phyloP scores from a whole-genome alignment of 352 stramenopile genomes.

The Thraustochytrium striatum region DNA sequence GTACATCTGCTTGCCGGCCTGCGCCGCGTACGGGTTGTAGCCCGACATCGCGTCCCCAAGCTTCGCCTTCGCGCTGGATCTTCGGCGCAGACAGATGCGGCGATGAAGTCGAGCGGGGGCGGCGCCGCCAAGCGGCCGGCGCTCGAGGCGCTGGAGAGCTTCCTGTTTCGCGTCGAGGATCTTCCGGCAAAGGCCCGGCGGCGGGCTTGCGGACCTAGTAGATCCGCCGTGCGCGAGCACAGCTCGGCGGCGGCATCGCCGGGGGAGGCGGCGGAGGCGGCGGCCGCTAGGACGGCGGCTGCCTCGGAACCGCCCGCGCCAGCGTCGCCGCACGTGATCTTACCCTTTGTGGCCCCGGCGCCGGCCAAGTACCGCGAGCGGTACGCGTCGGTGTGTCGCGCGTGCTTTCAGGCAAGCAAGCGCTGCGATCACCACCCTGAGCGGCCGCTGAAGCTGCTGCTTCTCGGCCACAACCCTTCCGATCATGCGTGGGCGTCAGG shows the following conservation, averaged over 20 bases:
- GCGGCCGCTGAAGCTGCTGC: slow-evolving; percentile 66
- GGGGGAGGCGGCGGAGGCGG: too few relatives aligned
- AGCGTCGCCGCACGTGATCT: background rate
- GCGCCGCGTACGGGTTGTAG: slow-evolving; percentile 36
- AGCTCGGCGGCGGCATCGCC: too few relatives aligned
- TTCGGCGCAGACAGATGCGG: background rate
- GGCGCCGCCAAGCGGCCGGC: too few relatives aligned
- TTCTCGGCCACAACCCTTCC: slow-evolving; percentile 79
- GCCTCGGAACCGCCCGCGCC: too few relatives aligned
- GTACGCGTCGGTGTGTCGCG: slow-evolving; percentile 34
- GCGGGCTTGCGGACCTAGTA: too few relatives aligned
- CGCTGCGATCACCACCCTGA: slow-evolving; percentile 66
- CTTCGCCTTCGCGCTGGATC: background rate
- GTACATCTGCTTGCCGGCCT: slow-evolving; percentile 5
- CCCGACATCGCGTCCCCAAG: background rate
- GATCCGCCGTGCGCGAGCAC: too few relatives aligned
- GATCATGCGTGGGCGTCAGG: slow-evolving; percentile 76
- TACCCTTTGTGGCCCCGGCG: slow-evolving; percentile 51
- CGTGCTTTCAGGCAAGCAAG: slow-evolving; percentile 47
- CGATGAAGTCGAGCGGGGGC: background rate
- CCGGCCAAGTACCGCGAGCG: slow-evolving; percentile 51
- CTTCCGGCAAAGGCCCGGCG: too few relatives aligned
- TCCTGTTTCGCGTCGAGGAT: too few relatives aligned
- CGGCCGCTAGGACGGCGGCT: too few relatives aligned
- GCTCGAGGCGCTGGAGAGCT: too few relatives aligned